Percentiles rank a stretch among this genome's conserved stretches.
Conservation (phyloP, 2,329 filamentous ascomycete species). For the Westerdykella sp. region DNA sequence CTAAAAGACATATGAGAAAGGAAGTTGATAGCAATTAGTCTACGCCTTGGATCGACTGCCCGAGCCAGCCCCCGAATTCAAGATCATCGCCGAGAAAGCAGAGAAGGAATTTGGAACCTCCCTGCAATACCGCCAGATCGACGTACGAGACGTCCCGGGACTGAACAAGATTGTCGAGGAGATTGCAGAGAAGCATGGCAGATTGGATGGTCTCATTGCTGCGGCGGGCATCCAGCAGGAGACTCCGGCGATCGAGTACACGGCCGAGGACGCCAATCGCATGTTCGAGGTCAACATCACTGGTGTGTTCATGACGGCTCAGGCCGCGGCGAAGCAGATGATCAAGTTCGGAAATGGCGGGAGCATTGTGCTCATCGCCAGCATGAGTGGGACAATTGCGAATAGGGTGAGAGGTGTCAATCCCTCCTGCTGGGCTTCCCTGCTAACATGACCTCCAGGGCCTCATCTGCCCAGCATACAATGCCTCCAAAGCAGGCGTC, state of each 20-base stretch:
- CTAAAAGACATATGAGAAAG: background rate
- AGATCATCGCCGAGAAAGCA: constrained; percentile 57
- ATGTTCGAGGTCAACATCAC: constrained; percentile 60
- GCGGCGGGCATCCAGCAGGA: constrained; percentile 77
- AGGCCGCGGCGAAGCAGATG: constrained; percentile 60
- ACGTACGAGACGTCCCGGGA: constrained; percentile 65
- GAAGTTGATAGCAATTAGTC: constrained; percentile 38
- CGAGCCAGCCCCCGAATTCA: constrained; percentile 57
- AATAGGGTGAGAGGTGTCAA: constrained; percentile 51
- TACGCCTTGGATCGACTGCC: constrained; percentile 61
- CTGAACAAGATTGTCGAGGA: constrained; percentile 62
- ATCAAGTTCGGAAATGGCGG: constrained; percentile 54
- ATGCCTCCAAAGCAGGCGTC: constrained; percentile 69
- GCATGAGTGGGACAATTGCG: constrained; percentile 56
- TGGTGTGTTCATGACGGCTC: constrained; percentile 57
- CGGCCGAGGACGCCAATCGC: constrained; percentile 53
- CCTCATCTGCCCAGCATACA: constrained; percentile 63
- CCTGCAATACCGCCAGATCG: constrained; percentile 69
- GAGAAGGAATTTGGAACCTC: constrained; percentile 58
- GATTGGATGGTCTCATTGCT: constrained; percentile 72
- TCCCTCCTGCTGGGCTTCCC: background rate
- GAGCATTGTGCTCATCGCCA: constrained; percentile 57
- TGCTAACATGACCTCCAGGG: constrained; percentile 43
- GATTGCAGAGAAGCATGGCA: constrained; percentile 64
- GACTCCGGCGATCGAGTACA: constrained; percentile 73